These are phyloP conservation scores for Coemansia sp. DNA, from an alignment of 192 early-diverging fungal species.

Conservation along the genomic window DNA sequence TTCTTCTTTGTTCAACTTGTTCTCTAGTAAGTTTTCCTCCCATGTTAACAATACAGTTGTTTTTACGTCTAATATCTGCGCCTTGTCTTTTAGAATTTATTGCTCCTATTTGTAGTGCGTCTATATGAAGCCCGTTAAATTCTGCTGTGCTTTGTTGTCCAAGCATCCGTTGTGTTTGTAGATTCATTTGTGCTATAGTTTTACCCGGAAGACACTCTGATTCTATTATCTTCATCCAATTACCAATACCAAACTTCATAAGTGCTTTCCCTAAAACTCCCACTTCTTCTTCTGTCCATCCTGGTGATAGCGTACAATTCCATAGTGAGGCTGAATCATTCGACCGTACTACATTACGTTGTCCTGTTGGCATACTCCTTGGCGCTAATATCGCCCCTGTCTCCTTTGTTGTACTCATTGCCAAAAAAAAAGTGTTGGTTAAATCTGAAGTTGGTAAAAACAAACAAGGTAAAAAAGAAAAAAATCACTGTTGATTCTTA, in stretches of 20 bases:
- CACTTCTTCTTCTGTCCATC: conserved; percentile 85
- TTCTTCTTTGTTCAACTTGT: conserved; percentile 66
- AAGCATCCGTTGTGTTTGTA: conserved; percentile 90
- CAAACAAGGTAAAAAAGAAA: neutral
- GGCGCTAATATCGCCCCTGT: conserved; percentile 57
- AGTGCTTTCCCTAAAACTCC: conserved; percentile 79
- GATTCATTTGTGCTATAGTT: conserved; percentile 96
- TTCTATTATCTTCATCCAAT: conserved; percentile 96
- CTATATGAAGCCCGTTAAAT: conserved; percentile 90
- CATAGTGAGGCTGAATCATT: conserved; percentile 93
- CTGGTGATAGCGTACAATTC: conserved; percentile 92
- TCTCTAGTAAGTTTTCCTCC: conserved; percentile 77
- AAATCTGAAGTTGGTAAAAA: conserved; percentile 10
- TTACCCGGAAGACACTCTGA: conserved; percentile 86
- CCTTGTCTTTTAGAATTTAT: conserved; percentile 83
- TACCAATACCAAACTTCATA: conserved; percentile 88
- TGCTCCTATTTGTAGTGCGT: conserved; percentile 80
- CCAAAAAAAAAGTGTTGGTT: neutral
- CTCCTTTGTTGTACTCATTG: conserved; percentile 13
- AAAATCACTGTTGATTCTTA: neutral
- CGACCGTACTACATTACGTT: conserved; percentile 85
- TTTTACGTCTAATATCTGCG: conserved; percentile 83
- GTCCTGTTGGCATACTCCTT: conserved; percentile 85
- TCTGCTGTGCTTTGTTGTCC: conserved; percentile 96
- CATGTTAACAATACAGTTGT: conserved; percentile 92